Evolutionary conservation across 768 basidiomycete species (phyloP), one percentile per base, ranked within the genome.

Genomic region (Leccinum arenicola): DNA sequence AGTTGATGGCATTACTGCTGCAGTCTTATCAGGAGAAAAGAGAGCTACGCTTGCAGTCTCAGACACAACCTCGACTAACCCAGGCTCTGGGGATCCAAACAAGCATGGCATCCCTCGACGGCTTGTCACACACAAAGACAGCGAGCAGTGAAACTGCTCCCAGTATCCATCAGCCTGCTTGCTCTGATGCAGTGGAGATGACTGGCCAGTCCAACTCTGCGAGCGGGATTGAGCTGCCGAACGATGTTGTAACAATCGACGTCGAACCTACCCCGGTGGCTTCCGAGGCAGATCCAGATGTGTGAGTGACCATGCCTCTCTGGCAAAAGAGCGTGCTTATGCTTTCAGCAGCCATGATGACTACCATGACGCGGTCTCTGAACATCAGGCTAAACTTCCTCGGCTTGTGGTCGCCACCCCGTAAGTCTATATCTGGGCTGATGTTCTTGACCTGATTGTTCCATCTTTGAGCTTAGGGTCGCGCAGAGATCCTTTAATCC

Each of bases 1-100:
- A 70, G 70, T 53, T 72, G 55, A 68, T 66, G 62, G 61, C 54
- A 45, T 54, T 64, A 17, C 59, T 69, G 25, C 60, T 72, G 36
- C 68, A 64, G 49, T 62, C 62, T 36, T 68, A 72, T n/a, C 61
- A 68, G 40, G 64, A 71, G 47, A 66, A 53, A 36, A 65, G 56
- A 48, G 52, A 61, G 19, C 61, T 67, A 3, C n/a, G 25, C 4
- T 21, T 52, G 7, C 58, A 38, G 23, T 25, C n/a, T 50, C 63
- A 57, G 50, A 27, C 25, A 2, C 60, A 17, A 55, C 6, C n/a
- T 5, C 61, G 23, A 23, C 9, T 35, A 33, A 68, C 57, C 19
- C 59, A 59, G 56, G 55, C 66, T 43, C 56, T 72, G 38, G 58
- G 59, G 36, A 50, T 62, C 27, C 70, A 72, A 54, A 71, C 63